Evolutionary conservation across 169 alveolate species (phyloP), one percentile per base, ranked within the genome.

Genomic region (Eimeria sp.): DNA sequence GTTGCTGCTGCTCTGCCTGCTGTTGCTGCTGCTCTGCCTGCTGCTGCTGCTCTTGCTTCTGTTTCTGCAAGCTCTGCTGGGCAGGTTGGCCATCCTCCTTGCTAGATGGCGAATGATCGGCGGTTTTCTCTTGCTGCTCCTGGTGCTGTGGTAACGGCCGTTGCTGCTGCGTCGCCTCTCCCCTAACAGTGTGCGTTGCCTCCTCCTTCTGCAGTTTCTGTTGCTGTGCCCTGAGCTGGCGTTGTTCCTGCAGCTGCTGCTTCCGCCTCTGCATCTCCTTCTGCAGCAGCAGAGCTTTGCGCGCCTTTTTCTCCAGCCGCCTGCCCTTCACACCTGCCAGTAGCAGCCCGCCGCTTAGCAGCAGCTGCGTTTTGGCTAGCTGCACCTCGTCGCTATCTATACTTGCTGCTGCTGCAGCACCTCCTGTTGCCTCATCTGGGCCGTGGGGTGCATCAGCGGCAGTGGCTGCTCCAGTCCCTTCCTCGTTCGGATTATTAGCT

Each of bases 281-380:
- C 80, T 85, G 91, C 46, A 56, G 46, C 40, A 49, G 58, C 91
- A 85, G 40, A 27, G 78, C 83, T 30, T 88, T 88, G 56, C 85
- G 64, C 30, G 95, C 85, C 85, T 88, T 88, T 85, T 68, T 68
- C 64, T 66, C 54, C 95, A 68, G 30, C 72, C 85, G 62, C 71
- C 95, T 64, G n/a, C 95, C 95, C 74, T 68, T 88, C 13, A 64
- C 85, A 18, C 95, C 95, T 52, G 82, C 23, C 23, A 88, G 95
- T 85, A 68, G 52, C 60, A 33, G 54, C 52, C 85, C 95, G 18
- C 85, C 56, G 23, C 85, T 30, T 10, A 64, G 85, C 46, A 46
- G 43, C 72, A 64, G 82, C 85, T 66, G 49, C 52, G 82, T 30
- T 52, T 88, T 68, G 52, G 82, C 95, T 71, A 68, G 95, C 72